These are phyloP conservation scores for Paulownia fortunei DNA, from an alignment of 257 asterid species.

Conservation along the genomic window DNA sequence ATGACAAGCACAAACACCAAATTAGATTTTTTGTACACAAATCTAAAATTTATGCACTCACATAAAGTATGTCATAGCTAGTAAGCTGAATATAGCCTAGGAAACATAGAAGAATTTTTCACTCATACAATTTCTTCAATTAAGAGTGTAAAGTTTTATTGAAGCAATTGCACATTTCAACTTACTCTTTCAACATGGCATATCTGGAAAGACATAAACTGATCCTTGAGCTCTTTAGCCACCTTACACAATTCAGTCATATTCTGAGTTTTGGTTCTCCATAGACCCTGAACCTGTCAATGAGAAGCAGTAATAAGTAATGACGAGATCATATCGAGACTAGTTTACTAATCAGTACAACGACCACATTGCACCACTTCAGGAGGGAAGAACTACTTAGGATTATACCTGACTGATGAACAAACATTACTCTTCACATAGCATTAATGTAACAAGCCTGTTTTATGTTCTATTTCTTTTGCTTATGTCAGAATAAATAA, in stretches of 20 bases:
- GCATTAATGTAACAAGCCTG: background rate
- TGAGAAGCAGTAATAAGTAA: conserved; percentile 18
- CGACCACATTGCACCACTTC: background rate
- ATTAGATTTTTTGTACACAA: background rate
- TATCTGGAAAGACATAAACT: conserved; percentile 78
- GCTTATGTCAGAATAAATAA: background rate
- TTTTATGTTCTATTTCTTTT: background rate
- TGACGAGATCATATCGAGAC: background rate
- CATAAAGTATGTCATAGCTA: background rate
- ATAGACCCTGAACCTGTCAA: conserved; percentile 84
- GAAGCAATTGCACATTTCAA: conserved; percentile 23
- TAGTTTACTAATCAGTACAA: background rate
- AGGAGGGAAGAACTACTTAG: background rate
- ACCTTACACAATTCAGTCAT: conserved; percentile 96
- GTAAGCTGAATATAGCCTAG: background rate
- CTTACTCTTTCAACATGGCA: conserved; percentile 83
- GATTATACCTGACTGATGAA: background rate
- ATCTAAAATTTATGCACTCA: background rate
- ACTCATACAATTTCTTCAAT: background rate
- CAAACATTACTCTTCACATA: background rate
- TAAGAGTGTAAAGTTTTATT: background rate
- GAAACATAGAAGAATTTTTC: background rate
- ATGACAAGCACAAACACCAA: background rate
- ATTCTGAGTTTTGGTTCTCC: conserved; percentile 91
- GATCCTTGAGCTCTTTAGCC: conserved; percentile 86